These are phyloP conservation scores for Lepiota venenata DNA, from an alignment of 768 basidiomycete genomes.

Conservation along the genomic window DNA sequence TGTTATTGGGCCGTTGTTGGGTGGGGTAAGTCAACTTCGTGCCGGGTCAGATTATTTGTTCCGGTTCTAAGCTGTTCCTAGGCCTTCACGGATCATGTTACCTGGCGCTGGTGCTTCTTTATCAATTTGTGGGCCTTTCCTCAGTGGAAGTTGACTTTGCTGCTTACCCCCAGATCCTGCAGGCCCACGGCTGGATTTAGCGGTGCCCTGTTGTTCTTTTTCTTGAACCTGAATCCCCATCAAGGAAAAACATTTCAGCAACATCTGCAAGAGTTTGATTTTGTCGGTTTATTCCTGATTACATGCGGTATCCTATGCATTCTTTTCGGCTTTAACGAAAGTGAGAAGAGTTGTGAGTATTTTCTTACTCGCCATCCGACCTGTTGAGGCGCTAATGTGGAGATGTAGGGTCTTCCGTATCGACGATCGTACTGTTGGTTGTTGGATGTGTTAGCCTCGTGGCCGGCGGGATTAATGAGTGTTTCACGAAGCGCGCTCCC, in stretches of 20 bases:
- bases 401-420: conserved; percentile 48
- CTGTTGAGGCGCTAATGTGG: not conserved
- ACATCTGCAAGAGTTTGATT: conserved; percentile 69
- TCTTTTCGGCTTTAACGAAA: conserved; percentile 70
- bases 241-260: conserved; percentile 52
- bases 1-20: conserved; percentile 75
- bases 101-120: conserved; percentile 86
- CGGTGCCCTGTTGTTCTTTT: conserved; percentile 59
- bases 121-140: conserved; percentile 58
- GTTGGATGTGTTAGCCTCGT: conserved; percentile 56
- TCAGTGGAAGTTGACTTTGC: not conserved
- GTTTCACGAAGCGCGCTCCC: conserved; percentile 58
- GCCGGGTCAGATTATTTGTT: not conserved
- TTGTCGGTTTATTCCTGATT: conserved; percentile 60
- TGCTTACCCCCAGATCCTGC: not conserved
- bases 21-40: conserved; percentile 53
- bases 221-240: conserved; percentile 79
- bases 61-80: conserved; percentile 20
- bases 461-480: conserved; percentile 52
- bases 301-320: conserved; percentile 64
- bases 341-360: conserved; percentile 61
- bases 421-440: conserved; percentile 61
- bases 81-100: conserved; percentile 70
- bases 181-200: conserved; percentile 76
- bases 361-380: not conserved